Evolutionary conservation across 768 basidiomycete species (phyloP), one percentile per base, ranked within the genome.

Genomic region (Naganishia vaughanmartiniae): DNA sequence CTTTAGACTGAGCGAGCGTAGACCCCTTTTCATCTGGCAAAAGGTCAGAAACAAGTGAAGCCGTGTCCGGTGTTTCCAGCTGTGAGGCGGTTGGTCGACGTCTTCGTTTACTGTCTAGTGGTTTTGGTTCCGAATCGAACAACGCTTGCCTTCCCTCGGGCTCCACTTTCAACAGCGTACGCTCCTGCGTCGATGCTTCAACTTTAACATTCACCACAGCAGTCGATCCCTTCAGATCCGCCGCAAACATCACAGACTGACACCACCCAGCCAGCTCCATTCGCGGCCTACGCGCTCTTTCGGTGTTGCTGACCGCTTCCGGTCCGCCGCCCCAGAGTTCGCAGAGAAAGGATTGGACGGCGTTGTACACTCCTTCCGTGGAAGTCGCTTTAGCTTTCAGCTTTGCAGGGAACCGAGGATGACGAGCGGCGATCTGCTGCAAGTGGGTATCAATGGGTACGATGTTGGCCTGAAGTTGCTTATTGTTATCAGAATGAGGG

Each of bases 361-460:
- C 79, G 0, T 75, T 76, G 67, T 81, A 81, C 0, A 77, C 56
- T 26, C 24, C 28, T 55, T 74, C 75, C 36, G 76, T 76, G 19
- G 77, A 78, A 74, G 79, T 80, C 9, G 80, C 58, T 65, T 81
- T 81, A 53, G 76, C 74, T 24, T 71, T 65, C 24, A 79, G 57
- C 11, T 74, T 71, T 17, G 73, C 72, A 2, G 80, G 80, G 71
- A 81, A 81, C 1, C 71, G 34, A 26, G 80, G 79, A 72, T 81
- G 80, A 34, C 80, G 72, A 15, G 79, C 82, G 11, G 91, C 91
- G 66, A 97, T 93, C 77, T 95, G 92, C 73, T 90, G 84, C 33
- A 99, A 90, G 78, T 99, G 96, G 0, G 94, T 96, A 78, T 99
- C 96, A 65, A 99, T 91, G 4, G 96, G 96, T 11, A 98, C 86